Base-by-base conservation (phyloP, 148 eudicot genomes). In the Silene uniflora region DNA sequence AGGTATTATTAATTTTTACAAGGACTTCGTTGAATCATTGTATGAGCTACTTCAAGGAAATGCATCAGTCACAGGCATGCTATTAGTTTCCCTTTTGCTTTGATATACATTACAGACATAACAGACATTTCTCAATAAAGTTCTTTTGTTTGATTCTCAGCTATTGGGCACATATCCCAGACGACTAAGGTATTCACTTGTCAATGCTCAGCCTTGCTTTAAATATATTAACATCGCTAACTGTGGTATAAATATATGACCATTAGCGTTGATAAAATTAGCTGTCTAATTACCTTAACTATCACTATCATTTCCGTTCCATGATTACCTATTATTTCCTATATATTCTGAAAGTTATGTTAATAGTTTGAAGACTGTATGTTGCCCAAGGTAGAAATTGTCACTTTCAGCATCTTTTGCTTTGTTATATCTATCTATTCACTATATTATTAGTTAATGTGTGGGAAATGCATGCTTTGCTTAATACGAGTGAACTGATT, bases 61-160 rank as follows among this genome's bases (percentile, higher is more conserved):
- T 76, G 97, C 93, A 71, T 90, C 96, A 59, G 75, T 94, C 55
- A 91, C 98, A 85, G 97, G 98, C 89, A 90, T 83, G 77, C 59
- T 62, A 27, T 72, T 39, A 49, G 27, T 71, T 69, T 76, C 72
- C 62, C 64, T 71, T 69, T 42, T 61, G 21, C 55, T 81, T 44
- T 73, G 3, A 49, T 35, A 21, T 9, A 16, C 75, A 12, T 42
- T 35, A 32, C 71, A 24, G 54, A 55, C 64, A 73, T 42, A 19
- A 21, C 32, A 19, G 39, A 42, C 76, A 58, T 39, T 55, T 27
- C 70, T 66, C 21, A 83, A 74, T 67, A 75, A 72, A 73, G 59
- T 78, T 82, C 62, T 78, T 72, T 74, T 71, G 69, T 84, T 82
- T 86, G 78, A 74, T 84, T 64, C 76, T 74, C 97, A 94, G 98